phyloP scores from a whole-genome alignment of 495 filamentous ascomycete species.

The Neurospora discreta region DNA sequence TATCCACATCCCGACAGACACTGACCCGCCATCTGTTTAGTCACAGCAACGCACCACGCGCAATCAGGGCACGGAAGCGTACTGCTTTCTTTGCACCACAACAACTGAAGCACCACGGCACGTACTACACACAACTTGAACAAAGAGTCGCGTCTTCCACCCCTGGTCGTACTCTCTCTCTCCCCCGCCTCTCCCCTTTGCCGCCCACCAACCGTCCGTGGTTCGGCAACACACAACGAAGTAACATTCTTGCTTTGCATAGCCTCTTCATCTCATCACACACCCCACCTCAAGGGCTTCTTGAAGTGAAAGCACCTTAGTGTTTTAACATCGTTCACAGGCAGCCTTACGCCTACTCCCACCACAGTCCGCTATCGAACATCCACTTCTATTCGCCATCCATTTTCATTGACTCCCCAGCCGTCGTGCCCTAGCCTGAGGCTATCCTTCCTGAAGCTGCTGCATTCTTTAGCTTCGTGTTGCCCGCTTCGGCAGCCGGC shows the following conservation, averaged over 20 bases:
- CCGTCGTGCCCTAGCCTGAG: not conserved
- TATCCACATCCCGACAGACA: not conserved
- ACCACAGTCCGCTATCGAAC: not conserved
- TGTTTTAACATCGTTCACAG: not conserved
- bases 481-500: not conserved
- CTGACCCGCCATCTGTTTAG: not conserved
- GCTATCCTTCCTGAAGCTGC: not conserved
- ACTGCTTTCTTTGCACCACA: not conserved
- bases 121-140: not conserved
- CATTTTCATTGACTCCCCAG: not conserved
- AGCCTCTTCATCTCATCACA: not conserved
- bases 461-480: not conserved
- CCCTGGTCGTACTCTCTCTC: not conserved
- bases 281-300: not conserved
- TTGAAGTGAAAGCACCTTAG: not conserved
- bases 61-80: not conserved
- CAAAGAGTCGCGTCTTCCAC: not conserved
- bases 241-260: not conserved
- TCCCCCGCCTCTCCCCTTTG: not conserved
- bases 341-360: not conserved
- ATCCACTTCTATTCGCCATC: not conserved
- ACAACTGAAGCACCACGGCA: not conserved
- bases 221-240: not conserved
- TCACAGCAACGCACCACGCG: not conserved
- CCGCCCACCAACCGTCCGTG: not conserved